These are phyloP conservation scores for Drechslera avenae DNA, from an alignment of 2,329 filamentous ascomycete genomes.

Conservation along the genomic window DNA sequence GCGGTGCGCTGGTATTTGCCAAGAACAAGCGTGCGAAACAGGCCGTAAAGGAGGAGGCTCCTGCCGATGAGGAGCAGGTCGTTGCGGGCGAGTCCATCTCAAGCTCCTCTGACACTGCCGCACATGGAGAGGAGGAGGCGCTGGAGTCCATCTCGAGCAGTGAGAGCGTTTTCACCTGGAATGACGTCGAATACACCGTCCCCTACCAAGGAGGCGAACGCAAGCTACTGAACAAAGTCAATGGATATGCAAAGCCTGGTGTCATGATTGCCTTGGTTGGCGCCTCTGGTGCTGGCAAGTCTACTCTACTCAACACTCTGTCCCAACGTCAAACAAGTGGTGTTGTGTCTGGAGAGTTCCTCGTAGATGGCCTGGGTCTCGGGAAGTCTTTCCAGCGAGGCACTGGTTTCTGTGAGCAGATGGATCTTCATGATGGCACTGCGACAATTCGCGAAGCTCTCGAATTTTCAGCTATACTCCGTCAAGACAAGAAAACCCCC, in stretches of 20 bases:
- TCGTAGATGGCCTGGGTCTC: conserved; percentile 70
- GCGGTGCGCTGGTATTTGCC: conserved; percentile 75
- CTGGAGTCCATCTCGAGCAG: conserved; percentile 46
- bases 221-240: conserved; percentile 70
- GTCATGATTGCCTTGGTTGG: conserved; percentile 82
- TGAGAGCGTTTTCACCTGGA: conserved; percentile 48
- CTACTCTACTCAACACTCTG: conserved; percentile 77
- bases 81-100: conserved; percentile 32
- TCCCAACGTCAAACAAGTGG: conserved; percentile 73
- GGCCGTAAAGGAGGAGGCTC: conserved; percentile 53
- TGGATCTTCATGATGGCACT: conserved; percentile 72
- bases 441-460: conserved; percentile 71
- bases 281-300: conserved; percentile 81
- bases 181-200: conserved; percentile 67
- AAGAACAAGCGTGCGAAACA: conserved; percentile 66
- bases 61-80: conserved; percentile 64
- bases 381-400: conserved; percentile 66
- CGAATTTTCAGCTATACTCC: conserved; percentile 69
- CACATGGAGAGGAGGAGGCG: conserved; percentile 36
- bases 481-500: conserved; percentile 62
- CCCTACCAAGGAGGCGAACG: conserved; percentile 68
- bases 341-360: conserved; percentile 69
- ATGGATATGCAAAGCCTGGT: conserved; percentile 79
- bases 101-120: conserved; percentile 28
- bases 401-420: conserved; percentile 74